Evolutionary conservation across 768 basidiomycete species (phyloP), one percentile per base, ranked within the genome.

Genomic region (Xerocomellus intermedius): DNA sequence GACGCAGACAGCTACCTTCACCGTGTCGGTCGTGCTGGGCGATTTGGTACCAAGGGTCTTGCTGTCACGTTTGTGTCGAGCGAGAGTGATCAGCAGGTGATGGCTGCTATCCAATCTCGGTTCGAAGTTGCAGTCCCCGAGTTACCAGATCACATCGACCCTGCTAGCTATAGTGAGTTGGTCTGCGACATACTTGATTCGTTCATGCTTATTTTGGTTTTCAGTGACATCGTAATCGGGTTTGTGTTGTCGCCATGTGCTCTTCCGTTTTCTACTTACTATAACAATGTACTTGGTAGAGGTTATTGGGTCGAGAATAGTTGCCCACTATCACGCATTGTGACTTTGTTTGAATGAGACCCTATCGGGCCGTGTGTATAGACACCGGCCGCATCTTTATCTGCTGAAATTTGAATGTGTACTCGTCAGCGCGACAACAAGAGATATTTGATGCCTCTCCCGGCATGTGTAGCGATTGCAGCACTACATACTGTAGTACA

Each of bases 1-100:
- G 97, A 99, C 65, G 96, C 97, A 21, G 97, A 99, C 75, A 95
- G 91, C 58, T 99, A 99, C 72, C 82, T 99, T 42, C 97, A 99
- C 73, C 90, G 97, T 74, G 97, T 99, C 56, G 97, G 94, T 61
- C 96, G 97, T 78, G 97, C 97, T 61, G 97, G 97, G 62, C 93
- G 97, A 58, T 99, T 99, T 74, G 97, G 97, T 61, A 99, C 97
- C 33, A 98, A 98, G 75, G 97, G 97, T 81, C 87, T 99, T 42
- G 95, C 96, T 17, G 91, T 98, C 71, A 98, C 95, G 1, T 99
- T 96, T 68, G 91, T 98, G 39, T 85, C 96, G 5, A 91, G 88
- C 19, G 95, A 98, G 49, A 84, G 79, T 57, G 97, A 99, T 68
- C 85, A 91, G 69, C 90, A 92, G 73, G 95, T 99, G 56, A 91